phyloP scores from a whole-genome alignment of 306 rosid species.

The Vigna nakashimae region DNA sequence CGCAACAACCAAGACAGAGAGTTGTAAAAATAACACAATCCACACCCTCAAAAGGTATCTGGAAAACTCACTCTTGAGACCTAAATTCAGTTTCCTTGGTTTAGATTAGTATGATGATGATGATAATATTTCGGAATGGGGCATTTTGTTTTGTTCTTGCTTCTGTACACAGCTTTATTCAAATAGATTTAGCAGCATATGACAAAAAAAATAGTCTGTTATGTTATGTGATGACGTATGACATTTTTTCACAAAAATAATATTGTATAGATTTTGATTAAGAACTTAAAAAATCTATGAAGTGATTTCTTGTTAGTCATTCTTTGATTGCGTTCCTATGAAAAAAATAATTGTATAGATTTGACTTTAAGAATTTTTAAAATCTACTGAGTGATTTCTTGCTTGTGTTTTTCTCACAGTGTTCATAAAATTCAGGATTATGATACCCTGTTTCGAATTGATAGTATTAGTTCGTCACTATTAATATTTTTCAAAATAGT shows the following conservation, averaged over 20 bases:
- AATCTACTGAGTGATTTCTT: no score
- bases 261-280: conserved; percentile 44
- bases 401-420: no score
- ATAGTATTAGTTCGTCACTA: background rate
- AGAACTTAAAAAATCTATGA: background rate
- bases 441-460: background rate
- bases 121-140: conserved; percentile 24
- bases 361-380: no score
- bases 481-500: no score
- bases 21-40: conserved; percentile 62
- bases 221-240: conserved; percentile 9
- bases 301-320: no score
- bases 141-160: conserved; percentile 20
- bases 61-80: conserved; percentile 58
- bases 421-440: background rate
- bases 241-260: background rate
- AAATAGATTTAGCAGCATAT: conserved; percentile 33
- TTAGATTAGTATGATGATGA: conserved; percentile 15
- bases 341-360: no score
- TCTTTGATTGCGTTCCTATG: background rate
- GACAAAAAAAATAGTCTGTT: conserved; percentile 1
- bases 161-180: conserved; percentile 42
- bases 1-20: conserved; percentile 54
- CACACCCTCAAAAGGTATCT: conserved; percentile 64
- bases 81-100: background rate